Percentiles rank a stretch among this genome's conserved stretches.
Evolutionary conservation across 495 filamentous ascomycete species (phyloP).

Genomic region (Penicillium paxilli): DNA sequence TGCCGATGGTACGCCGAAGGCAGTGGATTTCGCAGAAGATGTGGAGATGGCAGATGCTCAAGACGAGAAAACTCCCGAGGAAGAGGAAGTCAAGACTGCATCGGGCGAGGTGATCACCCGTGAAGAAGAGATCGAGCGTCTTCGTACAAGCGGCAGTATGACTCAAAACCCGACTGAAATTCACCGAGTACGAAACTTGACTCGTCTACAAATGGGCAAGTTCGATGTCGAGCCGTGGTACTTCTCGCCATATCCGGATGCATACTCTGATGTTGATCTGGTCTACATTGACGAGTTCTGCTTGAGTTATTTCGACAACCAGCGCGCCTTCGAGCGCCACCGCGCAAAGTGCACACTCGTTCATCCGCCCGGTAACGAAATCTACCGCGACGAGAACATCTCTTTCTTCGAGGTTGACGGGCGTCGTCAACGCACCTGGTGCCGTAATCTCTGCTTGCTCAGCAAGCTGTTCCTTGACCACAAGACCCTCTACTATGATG

Average conservation of each 20-base stretch:
- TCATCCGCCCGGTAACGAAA: constrained; percentile 96
- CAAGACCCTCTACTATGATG: constrained; percentile 99
- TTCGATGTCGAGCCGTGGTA: constrained; percentile 97
- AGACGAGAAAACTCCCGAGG: constrained; percentile 45
- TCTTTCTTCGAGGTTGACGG: constrained; percentile 99
- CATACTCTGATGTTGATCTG: constrained; percentile 80
- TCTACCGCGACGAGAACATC: constrained; percentile 91
- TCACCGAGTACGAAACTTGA: constrained; percentile 91
- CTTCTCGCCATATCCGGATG: constrained; percentile 92
- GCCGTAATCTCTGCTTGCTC: constrained; percentile 90
- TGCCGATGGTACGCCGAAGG: constrained; percentile 53
- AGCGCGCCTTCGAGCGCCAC: constrained; percentile 78
- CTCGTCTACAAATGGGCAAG: constrained; percentile 87
- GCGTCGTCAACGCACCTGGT: constrained; percentile 92
- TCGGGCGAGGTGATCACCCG: constrained; percentile 62
- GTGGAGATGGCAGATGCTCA: constrained; percentile 63
- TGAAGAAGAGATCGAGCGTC: constrained; percentile 93
- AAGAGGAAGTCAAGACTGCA: constrained; percentile 37
- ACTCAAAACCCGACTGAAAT: constrained; percentile 98
- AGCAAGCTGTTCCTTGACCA: constrained; percentile 97
- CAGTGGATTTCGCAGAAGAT: constrained; percentile 55
- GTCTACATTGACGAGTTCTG: constrained; percentile 99
- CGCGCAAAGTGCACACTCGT: constrained; percentile 86
- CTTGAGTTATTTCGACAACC: constrained; percentile 81
- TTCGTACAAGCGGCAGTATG: constrained; percentile 93